Evolutionary conservation across 257 asterid genomes (phyloP), one percentile per base, ranked within the genome.

Genomic region (Solanum pennellii): DNA sequence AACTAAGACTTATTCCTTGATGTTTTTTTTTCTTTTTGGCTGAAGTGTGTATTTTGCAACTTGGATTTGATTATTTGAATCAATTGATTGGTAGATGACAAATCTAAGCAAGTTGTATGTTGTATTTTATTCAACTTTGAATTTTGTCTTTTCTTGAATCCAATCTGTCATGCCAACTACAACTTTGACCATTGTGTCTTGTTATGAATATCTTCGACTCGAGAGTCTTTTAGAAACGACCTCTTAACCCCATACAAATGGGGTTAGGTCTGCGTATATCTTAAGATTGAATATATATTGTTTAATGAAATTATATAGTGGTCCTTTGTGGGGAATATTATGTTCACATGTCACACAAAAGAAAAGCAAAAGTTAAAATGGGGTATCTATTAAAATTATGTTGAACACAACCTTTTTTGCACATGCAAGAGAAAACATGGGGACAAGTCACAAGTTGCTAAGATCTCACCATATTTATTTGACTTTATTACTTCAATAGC

Each of bases 31-130:
- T 5, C 13, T 71, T 16, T 33, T 71, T 68, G 8, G 39, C 29
- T 23, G 13, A 20, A 66, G 21, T 15, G 42, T 9, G 41, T 31
- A 33, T 86, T 86, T 86, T 42, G 27, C 84, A 33, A 29, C 20
- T 86, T 86, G 84, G 74, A 49, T 73, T 73, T 33, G n/a, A n/a
- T n/a, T n/a, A 49, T 73, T 73, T 73, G 88, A 72, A 86, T 73
- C 12, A 23, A 37, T 47, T 72, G 66, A 37, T 69, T 66, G 49
- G 56, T 49, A 47, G 29, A 44, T 86, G 74, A 72, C 69, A 23
- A 33, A 60, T 23, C 41, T 21, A 73, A 72, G 42, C 84, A 49
- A 73, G 41, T 14, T 86, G 69, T 33, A 25, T 86, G 27, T 86
- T 41, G 6, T 47, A n/a, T 86, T 49, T 33, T 73, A 68, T 66